Evolutionary conservation across 2,329 filamentous ascomycete species (phyloP), one percentile per base, ranked within the genome.

Genomic region (Penicillium hordei): DNA sequence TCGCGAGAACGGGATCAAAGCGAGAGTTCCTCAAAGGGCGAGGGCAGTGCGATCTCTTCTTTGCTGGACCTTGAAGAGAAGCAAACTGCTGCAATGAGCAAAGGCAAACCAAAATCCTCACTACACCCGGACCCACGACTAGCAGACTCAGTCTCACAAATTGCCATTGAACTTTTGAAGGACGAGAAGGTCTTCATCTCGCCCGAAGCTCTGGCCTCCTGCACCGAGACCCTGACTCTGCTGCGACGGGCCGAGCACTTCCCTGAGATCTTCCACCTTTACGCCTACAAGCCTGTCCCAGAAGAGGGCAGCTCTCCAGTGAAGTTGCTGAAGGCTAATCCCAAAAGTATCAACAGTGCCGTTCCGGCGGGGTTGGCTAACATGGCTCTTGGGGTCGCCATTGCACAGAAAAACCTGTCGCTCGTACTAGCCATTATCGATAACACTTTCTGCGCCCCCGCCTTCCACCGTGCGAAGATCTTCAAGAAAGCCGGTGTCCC

Each of bases 111-210:
- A 51, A 68, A 65, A 49, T 60, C 63, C 48, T 57, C 70, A 8
- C 63, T 70, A 17, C 68, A 69, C 29, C 69, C 74, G 23, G 72
- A 73, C 43, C 60, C 69, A 19, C 74, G 72, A 55, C 68, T 75
- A 5, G 73, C 78, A 27, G 74, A 75, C 21, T 72, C 76, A 36
- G 75, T 87, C 59, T 83, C 82, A 13, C 72, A 76, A 23, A 74
- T 82, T 15, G 86, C 89, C n/a, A 89, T 90, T 72, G 79, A 82
- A 38, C 83, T 97, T 55, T 73, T 96, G 58, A 82, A 83, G 48
- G 85, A 93, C 65, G 86, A 89, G 4, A 86, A 88, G 59, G 87
- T 97, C 48, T 90, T 92, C 76, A 89, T 97, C 70, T 89, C 90
- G 5, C 85, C 88, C 9, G 79, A 83, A 31, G 79, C 93, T 34